Percentiles rank a stretch among this genome's conserved stretches.
Conservation (phyloP, 208 protist species). For the Trypanosomatidae sp. region DNA sequence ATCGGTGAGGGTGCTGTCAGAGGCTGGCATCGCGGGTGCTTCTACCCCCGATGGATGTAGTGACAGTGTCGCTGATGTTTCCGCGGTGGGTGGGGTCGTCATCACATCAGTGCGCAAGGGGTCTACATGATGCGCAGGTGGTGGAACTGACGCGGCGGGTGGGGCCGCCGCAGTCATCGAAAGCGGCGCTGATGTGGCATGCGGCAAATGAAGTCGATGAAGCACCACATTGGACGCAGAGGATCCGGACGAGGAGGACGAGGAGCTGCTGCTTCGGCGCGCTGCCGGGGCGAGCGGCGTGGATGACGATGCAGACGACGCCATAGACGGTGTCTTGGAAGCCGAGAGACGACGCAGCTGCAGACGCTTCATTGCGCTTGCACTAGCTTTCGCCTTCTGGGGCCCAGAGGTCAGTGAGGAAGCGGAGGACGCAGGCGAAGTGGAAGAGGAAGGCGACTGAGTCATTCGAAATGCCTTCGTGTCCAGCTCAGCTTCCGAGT, state of each 20-base stretch:
- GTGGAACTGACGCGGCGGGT: neutral
- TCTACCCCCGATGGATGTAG: neutral
- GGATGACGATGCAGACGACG: neutral
- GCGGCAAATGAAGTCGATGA: conserved; percentile 1
- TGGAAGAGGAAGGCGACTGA: conserved; percentile 23
- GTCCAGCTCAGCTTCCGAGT: neutral
- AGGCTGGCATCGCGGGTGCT: neutral
- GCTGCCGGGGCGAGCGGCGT: neutral
- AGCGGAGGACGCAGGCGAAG: neutral
- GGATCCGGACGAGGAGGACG: conserved; percentile 13
- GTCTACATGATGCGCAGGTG: neutral
- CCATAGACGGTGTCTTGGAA: conserved; percentile 4
- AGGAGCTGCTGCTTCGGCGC: neutral
- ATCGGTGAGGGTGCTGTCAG: conserved; percentile 13
- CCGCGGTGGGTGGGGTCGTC: neutral
- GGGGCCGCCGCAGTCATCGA: neutral
- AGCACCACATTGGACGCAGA: conserved; percentile 13
- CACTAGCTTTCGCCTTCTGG: neutral
- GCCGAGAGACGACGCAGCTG: neutral
- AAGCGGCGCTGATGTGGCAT: neutral
- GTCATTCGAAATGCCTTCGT: conserved; percentile 5
- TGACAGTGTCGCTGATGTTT: neutral
- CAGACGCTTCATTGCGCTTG: neutral
- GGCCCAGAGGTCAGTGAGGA: neutral
- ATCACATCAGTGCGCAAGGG: neutral